Evolutionary conservation across 805 yeast species (phyloP), one percentile per base, ranked within the genome.

Genomic region (Saccharomycopsis sp.): DNA sequence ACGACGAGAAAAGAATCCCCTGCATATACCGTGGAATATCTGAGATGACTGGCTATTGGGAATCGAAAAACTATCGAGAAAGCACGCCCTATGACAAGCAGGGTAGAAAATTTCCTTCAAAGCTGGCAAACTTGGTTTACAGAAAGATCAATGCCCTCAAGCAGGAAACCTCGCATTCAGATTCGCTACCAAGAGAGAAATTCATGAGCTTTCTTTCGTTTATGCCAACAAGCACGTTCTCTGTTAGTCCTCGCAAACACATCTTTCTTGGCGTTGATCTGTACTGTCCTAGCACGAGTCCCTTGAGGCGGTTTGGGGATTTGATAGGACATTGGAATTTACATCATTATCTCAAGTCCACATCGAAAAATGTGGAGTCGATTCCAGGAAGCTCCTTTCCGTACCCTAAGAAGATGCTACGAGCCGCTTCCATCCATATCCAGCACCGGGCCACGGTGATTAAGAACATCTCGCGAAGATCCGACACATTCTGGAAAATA

Each of bases 261-360:
- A 73, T 75, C 21, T 80, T 87, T 62, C 70, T 90, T 24, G 95
- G 91, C 2, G 70, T 88, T 7, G 68, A 71, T 0, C 67, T 72
- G 3, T 90, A 91, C 65, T 76, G 86, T 3, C 87, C 89, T 18
- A 85, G 88, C 7, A 91, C 98, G 0, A 91, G 97, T 0, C 98
- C 99, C 1, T 73, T 94, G 62, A 77, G 98, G 68, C 75, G 98
- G 62, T 87, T 80, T 63, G 84, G 87, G 4, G 98, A 92, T 68
- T 70, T 91, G 60, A 68, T 91, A 7, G 85, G 85, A 65, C 97
- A 91, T 65, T 80, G 91, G 81, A 92, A 87, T 64, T 61, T 89
- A 1, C 85, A 82, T 57, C 67, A 81, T 0, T 68, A 66, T 56
- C 57, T 84, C 24, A 51, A 37, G 29, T 34, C 37, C 14, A 51